Base-by-base conservation (phyloP, 2,329 filamentous ascomycete genomes). In the Calonectria naviculata region DNA sequence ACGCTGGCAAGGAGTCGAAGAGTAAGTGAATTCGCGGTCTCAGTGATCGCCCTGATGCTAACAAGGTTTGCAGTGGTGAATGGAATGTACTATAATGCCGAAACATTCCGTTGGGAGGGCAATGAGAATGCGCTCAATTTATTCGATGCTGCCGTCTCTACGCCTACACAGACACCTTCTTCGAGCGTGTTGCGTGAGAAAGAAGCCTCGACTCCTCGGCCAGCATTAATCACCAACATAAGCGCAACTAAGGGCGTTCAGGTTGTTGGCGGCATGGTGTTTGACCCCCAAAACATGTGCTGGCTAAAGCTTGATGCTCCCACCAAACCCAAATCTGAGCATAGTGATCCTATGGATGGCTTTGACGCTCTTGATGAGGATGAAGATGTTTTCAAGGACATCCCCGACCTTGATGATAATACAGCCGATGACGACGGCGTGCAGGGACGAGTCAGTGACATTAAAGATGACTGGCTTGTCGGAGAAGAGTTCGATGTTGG, bases 401-500 rank as follows among this genome's bases (percentile, higher is more conserved):
- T 98, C n/a, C 95, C 95, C 12, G 95, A 98, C 80, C 89, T 98
- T 4, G 93, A 96, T 74, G 96, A 98, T 71, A 87, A 85, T 42
- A 80, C 85, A 21, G 85, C 85, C 52, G 87, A 89, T 15, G 86
- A 87, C 9, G 87, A 89, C 13, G 83, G 83, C 9, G 84, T 85
- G 26, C 82, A 84, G 44, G 87, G 86, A 54, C 89, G 90, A 24
- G 85, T 86, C 76, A 91, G 89, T 77, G 91, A 92, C 65, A 83
- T 91, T 73, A 90, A 91, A 69, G 93, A 95, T 78, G 93, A 95
- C 79, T 96, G 94, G 89, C 90, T 94, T 61, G 94, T 98, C 15
- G 95, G 95, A 64, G 97, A 99, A 83, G 97, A 99, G 81, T 99
- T 99, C 78, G 97, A 99, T 80, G 95, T 99, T 67, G 97, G 97